Percentiles rank a stretch among this genome's conserved stretches.
These are phyloP conservation scores for Boletus sp. DNA, from an alignment of 768 basidiomycete species.

Conservation along the genomic window DNA sequence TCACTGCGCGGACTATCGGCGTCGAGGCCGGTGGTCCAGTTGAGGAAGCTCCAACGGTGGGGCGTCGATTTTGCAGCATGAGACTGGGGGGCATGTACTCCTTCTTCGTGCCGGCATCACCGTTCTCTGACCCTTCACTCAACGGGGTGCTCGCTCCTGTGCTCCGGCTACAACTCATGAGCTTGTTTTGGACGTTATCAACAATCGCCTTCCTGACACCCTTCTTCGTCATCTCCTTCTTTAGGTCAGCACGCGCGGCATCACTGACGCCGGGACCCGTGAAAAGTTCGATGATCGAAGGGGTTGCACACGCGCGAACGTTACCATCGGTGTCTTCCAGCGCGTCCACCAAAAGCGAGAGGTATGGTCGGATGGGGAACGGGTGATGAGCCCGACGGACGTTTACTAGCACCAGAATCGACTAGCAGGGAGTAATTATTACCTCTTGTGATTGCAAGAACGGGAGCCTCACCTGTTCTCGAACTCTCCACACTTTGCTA, in stretches of 20 bases:
- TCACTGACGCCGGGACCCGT: slow-evolving; percentile 80
- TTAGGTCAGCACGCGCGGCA: slow-evolving; percentile 87
- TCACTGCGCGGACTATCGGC: slow-evolving; percentile 43
- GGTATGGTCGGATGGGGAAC: slow-evolving; percentile 81
- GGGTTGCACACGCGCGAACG: slow-evolving; percentile 84
- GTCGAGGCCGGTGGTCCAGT: slow-evolving; percentile 25
- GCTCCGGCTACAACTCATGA: slow-evolving; percentile 46
- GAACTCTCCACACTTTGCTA: slow-evolving; percentile 83
- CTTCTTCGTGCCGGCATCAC: slow-evolving; percentile 35
- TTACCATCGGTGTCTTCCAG: slow-evolving; percentile 89
- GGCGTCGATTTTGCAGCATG: slow-evolving; percentile 51
- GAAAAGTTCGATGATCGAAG: slow-evolving; percentile 81
- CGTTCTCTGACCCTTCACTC: slow-evolving; percentile 63
- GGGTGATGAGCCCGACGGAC: slow-evolving; percentile 68
- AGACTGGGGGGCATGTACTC: slow-evolving; percentile 79
- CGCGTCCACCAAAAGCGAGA: slow-evolving; percentile 74
- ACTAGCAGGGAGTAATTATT: slow-evolving; percentile 32
- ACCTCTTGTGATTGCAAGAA: not conserved
- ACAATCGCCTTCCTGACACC: slow-evolving; percentile 84
- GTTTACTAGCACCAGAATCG: slow-evolving; percentile 67
- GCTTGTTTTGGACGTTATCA: slow-evolving; percentile 71
- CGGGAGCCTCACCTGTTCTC: slow-evolving; percentile 70
- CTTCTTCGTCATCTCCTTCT: slow-evolving; percentile 87
- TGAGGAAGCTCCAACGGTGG: slow-evolving; percentile 37
- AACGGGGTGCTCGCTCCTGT: slow-evolving; percentile 42